Conservation (phyloP, 2,329 filamentous ascomycete genomes). For the Xylogone sp. region DNA sequence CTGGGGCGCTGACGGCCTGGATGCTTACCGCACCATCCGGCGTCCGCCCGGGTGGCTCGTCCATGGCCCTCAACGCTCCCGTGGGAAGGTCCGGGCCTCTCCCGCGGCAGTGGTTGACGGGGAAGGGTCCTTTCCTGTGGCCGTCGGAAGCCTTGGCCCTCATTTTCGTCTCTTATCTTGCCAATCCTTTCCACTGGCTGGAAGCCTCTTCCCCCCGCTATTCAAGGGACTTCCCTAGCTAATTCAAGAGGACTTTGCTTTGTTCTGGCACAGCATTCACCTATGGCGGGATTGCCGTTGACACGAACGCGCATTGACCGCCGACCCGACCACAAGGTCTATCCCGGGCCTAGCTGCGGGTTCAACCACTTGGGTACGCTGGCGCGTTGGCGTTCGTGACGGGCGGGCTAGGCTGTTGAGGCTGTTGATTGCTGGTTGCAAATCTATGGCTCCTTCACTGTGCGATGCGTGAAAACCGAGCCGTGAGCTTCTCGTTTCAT, state of each 20-base stretch:
- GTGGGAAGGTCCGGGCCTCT: no score
- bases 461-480: no score
- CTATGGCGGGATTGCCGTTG: constrained; percentile 23
- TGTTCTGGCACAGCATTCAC: constrained; percentile 23
- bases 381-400: constrained; percentile 26
- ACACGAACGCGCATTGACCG: constrained; percentile 20
- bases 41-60: not conserved
- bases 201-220: no score
- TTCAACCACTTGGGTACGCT: constrained; percentile 25
- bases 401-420: constrained; percentile 22
- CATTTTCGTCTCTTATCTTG: no score
- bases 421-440: no score
- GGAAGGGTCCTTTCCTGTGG: not conserved
- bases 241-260: no score
- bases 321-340: constrained; percentile 11
- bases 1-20: not conserved
- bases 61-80: constrained; percentile 6
- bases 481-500: no score
- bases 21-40: not conserved
- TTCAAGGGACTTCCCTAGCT: no score
- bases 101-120: not conserved
- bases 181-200: no score
- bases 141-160: not conserved
- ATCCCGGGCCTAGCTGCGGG: constrained; percentile 20
- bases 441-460: no score